Percentiles rank a stretch among this genome's conserved stretches.
phyloP scores from a whole-genome alignment of 805 yeast species.

The Candida adriatica region DNA sequence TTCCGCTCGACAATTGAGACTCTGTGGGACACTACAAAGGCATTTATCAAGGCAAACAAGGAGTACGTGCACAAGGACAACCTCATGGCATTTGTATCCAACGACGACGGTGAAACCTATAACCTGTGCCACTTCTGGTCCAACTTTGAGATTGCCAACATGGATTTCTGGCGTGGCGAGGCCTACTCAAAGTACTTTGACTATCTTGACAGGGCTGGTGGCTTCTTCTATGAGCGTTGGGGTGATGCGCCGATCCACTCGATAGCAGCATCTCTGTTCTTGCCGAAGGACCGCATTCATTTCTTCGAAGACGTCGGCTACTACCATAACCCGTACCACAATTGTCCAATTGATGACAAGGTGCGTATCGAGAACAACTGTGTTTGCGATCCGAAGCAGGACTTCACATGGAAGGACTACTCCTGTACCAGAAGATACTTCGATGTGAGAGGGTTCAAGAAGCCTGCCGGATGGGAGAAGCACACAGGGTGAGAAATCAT shows the following conservation, averaged over 20 bases:
- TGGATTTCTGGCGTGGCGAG: conserved; percentile 67
- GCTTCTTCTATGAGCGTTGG: conserved; percentile 93
- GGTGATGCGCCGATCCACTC: conserved; percentile 94
- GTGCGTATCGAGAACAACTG: conserved; percentile 59
- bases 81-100: conserved; percentile 62
- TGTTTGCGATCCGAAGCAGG: conserved; percentile 61
- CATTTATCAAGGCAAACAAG: conserved; percentile 55
- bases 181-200: conserved; percentile 70
- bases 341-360: conserved; percentile 65
- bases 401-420: conserved; percentile 71
- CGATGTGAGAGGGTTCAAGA: conserved; percentile 45
- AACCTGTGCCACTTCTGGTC: conserved; percentile 91
- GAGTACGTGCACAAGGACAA: conserved; percentile 53
- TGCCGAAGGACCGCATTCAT: conserved; percentile 64
- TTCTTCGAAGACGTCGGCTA: conserved; percentile 84
- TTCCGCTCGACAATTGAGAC: conserved; percentile 66
- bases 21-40: conserved; percentile 64
- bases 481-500: conserved; percentile 37
- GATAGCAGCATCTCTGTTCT: conserved; percentile 74
- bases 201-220: conserved; percentile 71
- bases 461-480: conserved; percentile 68
- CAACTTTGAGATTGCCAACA: conserved; percentile 75
- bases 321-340: conserved; percentile 73
- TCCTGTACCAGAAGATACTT: conserved; percentile 65
- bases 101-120: conserved; percentile 64